Evolutionary conservation across 495 filamentous ascomycete species (phyloP).

Genomic region (Lasiosphaeriaceae sp.): DNA sequence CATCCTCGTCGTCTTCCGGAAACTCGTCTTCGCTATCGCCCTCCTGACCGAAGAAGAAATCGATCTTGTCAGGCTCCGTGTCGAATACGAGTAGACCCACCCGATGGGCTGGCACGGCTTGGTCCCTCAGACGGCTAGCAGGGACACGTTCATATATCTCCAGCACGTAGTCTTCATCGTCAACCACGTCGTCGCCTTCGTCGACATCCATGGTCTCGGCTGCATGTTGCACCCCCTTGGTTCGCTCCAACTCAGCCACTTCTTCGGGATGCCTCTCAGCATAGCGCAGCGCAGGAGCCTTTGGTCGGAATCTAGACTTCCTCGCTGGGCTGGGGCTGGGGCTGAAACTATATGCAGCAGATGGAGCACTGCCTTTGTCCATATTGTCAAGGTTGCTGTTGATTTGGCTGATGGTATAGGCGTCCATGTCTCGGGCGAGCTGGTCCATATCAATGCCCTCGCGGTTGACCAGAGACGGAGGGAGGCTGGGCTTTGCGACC

Average conservation of each 20-base stretch:
- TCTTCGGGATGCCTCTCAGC: slow-evolving; percentile 46
- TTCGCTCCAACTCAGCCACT: slow-evolving; percentile 11
- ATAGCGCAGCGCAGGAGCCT: slow-evolving; percentile 42
- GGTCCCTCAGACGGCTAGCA: slow-evolving; percentile 37
- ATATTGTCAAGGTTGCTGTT: slow-evolving; percentile 36
- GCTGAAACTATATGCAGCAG: background rate
- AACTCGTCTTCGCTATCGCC: slow-evolving; percentile 44
- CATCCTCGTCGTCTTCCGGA: slow-evolving; percentile 52
- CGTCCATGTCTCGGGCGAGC: slow-evolving; percentile 46
- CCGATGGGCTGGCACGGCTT: slow-evolving; percentile 31
- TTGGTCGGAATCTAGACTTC: slow-evolving; percentile 39
- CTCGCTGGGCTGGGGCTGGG: slow-evolving; percentile 17
- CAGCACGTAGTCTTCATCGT: slow-evolving; percentile 49
- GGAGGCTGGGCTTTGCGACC: slow-evolving; percentile 28
- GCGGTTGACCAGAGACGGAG: slow-evolving; percentile 37
- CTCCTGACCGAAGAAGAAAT: slow-evolving; percentile 48
- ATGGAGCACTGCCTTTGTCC: slow-evolving; percentile 23
- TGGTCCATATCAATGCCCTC: slow-evolving; percentile 40
- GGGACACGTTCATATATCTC: slow-evolving; percentile 53
- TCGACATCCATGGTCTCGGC: slow-evolving; percentile 30
- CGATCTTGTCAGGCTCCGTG: slow-evolving; percentile 42
- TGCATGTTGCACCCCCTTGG: slow-evolving; percentile 8
- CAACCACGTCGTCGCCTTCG: slow-evolving; percentile 30
- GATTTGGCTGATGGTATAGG: slow-evolving; percentile 47
- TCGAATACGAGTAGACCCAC: slow-evolving; percentile 52